Base-by-base conservation (phyloP, 371 early-diverging fungal species). In the Syncephalastrum monosporum region DNA sequence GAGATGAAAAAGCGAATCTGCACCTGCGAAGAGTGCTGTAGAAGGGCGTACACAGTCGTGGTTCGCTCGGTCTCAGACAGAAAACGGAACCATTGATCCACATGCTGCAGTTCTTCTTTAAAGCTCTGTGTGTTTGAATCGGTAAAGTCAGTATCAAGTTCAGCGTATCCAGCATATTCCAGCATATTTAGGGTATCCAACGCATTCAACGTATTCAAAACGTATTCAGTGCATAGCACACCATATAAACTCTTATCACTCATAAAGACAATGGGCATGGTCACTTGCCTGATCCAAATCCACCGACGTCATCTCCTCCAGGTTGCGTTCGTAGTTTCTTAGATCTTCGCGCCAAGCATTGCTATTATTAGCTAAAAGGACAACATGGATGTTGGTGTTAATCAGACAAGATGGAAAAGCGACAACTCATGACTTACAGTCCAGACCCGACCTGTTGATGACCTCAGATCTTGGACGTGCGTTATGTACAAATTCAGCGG, bases 61-160 rank as follows among this genome's bases (percentile, higher is more conserved):
- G 95, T 96, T 42, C 93, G 76, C 73, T 97, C 96, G 27, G 93
- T 87, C 60, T 95, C 95, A 2, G 90, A 84, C 47, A 95, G 75
- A 33, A 90, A 93, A 4, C 82, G 77, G 77, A 96, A 96, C 98
- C 98, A 97, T 60, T 95, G 90, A 69, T 96, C 94, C 29, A 97
- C 93, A 51, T 94, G 92, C 42, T 85, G 82, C 56, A 97, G 78
- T 69, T 97, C 96, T 54, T 95, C 94, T 61, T 89, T 87, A 67
- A 95, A 96, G 59, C 82, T 85, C 56, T 90, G 48, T 38, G 12
- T 10, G 12, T 13, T 19, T 1, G 25, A 8, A 44, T 13, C 13
- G 13, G 8, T 25, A 58, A 19, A 4, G 25, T 21, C 21, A 21
- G 21, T 21, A 21, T 2, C 21, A 21, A 21, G 21, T 21, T 21